Evolutionary conservation across 2,329 filamentous ascomycete genomes (phyloP), one percentile per base, ranked within the genome.

Genomic region (Diaporthe sp.): DNA sequence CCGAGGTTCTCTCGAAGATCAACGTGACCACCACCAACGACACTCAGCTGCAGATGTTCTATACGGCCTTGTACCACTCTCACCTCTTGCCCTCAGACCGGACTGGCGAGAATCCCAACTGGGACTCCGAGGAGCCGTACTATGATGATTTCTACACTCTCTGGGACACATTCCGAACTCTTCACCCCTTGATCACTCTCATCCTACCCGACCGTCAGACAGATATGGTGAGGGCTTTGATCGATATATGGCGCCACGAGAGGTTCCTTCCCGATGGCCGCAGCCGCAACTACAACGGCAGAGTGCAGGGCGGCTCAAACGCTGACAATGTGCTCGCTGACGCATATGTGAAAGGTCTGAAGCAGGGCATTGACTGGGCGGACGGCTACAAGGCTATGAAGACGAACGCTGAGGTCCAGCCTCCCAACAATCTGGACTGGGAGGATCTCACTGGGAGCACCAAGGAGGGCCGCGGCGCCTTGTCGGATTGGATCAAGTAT

Each of bases 301-400:
- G 90, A 22, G 90, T 90, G 0, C 93, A 94, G 81, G 92, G 92
- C 13, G 93, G 93, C 9, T 92, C 90, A 13, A 94, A 94, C 79
- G 90, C 90, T 2, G 93, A 94, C 81, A 94, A 93, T 73, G 89
- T 94, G 3, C 88, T 95, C 25, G 92, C 93, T 1, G 93, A 95
- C 80, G 93, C 92, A 0, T 94, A 90, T 76, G 87, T 94, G 31
- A 94, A 94, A 80, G 91, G 92, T 0, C 87, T 94, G 4, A 86
- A 88, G 15, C 91, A 90, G 4, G 81, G 90, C 6, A 85, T 92
- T 28, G 85, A 92, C 77, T 92, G 90, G 90, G 82, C 83, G 0
- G 86, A 87, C 55, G 88, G 85, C 1, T 90, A 89, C 76, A 82
- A 82, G 39, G 89, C 89, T 15, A 89, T 93, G 91, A 83, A 90